These are phyloP conservation scores for Coniochaeta hoffmannii DNA, from an alignment of 2,329 filamentous ascomycete species.

Conservation along the genomic window DNA sequence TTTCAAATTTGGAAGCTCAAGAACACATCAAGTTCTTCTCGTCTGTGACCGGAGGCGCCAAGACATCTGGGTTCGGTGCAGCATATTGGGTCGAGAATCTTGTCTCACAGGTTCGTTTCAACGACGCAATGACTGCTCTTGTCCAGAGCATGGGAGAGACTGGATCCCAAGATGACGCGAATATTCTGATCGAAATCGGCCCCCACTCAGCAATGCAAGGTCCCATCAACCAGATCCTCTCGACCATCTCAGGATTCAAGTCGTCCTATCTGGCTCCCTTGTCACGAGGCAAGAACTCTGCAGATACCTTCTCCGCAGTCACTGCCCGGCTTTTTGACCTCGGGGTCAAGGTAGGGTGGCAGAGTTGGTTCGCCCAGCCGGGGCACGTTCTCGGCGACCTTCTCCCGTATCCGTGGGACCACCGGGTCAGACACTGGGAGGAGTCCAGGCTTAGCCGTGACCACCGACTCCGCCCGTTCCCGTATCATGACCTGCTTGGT, in stretches of 20 bases:
- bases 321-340: slow-evolving; percentile 7
- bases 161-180: neutral
- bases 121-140: neutral
- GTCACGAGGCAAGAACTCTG: neutral
- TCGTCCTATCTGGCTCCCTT: neutral
- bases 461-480: slow-evolving; percentile 19
- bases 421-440: slow-evolving; percentile 24
- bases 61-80: neutral
- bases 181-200: slow-evolving; percentile 17
- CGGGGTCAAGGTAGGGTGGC: neutral
- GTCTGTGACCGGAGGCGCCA: neutral
- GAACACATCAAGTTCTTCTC: neutral
- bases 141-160: neutral
- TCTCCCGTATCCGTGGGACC: slow-evolving; percentile 30
- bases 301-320: neutral
- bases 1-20: neutral
- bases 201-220: slow-evolving; percentile 20
- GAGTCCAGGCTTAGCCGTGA: slow-evolving; percentile 21
- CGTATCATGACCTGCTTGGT: slow-evolving; percentile 32
- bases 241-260: neutral
- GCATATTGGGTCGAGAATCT: neutral
- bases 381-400: slow-evolving; percentile 12
- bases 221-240: slow-evolving; percentile 18
- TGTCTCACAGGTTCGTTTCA: neutral
- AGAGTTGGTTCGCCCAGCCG: neutral